Evolutionary conservation across 805 yeast species (phyloP).

Genomic region (Pichia insulana): DNA sequence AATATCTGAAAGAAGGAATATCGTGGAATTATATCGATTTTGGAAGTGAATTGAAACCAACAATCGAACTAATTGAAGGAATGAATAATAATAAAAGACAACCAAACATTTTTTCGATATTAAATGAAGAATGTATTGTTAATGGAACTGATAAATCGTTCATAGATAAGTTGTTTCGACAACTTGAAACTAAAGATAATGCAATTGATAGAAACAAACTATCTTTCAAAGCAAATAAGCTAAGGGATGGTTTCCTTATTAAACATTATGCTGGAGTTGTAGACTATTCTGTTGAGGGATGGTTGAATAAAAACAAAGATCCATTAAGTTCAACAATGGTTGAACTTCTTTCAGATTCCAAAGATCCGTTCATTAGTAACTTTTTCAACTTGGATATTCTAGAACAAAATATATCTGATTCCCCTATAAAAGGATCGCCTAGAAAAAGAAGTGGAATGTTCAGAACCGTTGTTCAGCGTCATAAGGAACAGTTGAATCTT

Average conservation of each 20-base stretch:
- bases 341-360: constrained; percentile 49
- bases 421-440: constrained; percentile 20
- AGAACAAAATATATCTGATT: constrained; percentile 21
- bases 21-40: constrained; percentile 79
- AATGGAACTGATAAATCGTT: constrained; percentile 78
- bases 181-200: constrained; percentile 43
- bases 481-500: constrained; percentile 70
- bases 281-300: constrained; percentile 84
- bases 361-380: constrained; percentile 43
- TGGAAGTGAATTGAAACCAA: constrained; percentile 90
- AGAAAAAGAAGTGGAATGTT: constrained; percentile 31
- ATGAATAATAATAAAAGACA: constrained; percentile 34
- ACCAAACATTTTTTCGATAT: constrained; percentile 74
- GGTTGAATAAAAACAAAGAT: constrained; percentile 92
- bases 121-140: constrained; percentile 92
- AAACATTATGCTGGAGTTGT: constrained; percentile 95
- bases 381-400: constrained; percentile 34
- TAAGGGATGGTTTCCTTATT: constrained; percentile 69
- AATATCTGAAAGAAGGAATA: constrained; percentile 48
- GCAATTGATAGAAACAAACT: constrained; percentile 18
- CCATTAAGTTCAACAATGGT: constrained; percentile 76
- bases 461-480: constrained; percentile 80
- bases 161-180: constrained; percentile 63
- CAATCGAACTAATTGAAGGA: constrained; percentile 83
- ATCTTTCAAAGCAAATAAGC: constrained; percentile 65